Evolutionary conservation across 2,329 filamentous ascomycete genomes (phyloP).

Genomic region (Periconia digitata): DNA sequence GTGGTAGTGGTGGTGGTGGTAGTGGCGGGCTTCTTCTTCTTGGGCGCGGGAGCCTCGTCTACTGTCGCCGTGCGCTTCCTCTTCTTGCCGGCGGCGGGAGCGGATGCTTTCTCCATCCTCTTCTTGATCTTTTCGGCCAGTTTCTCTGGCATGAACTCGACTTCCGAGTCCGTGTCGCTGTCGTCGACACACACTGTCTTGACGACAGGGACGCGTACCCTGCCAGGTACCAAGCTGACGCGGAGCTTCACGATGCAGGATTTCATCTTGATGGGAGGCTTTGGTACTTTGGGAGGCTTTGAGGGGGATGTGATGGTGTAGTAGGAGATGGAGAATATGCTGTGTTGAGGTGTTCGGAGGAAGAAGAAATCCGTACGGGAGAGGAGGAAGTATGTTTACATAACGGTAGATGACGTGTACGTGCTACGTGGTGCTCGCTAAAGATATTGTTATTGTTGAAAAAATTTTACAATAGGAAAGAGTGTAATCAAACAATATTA

Average conservation of each 20-base stretch:
- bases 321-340: too few relatives aligned
- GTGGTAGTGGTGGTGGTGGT: too few relatives aligned
- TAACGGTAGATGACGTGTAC: background rate
- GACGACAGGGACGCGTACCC: background rate
- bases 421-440: background rate
- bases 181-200: background rate
- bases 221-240: background rate
- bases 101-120: background rate
- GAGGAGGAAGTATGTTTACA: background rate
- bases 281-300: too few relatives aligned
- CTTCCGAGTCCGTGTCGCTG: conserved; percentile 18
- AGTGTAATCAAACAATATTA: background rate
- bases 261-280: background rate
- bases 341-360: too few relatives aligned
- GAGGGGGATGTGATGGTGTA: background rate
- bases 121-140: background rate
- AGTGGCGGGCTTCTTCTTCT: too few relatives aligned
- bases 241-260: background rate
- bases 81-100: conserved; percentile 2
- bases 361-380: too few relatives aligned
- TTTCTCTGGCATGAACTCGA: conserved; percentile 4
- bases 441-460: background rate
- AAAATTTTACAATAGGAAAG: background rate
- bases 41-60: background rate
- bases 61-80: too few relatives aligned